Evolutionary conservation across 306 rosid genomes (phyloP), one percentile per base, ranked within the genome.

Genomic region (Corylus americana): DNA sequence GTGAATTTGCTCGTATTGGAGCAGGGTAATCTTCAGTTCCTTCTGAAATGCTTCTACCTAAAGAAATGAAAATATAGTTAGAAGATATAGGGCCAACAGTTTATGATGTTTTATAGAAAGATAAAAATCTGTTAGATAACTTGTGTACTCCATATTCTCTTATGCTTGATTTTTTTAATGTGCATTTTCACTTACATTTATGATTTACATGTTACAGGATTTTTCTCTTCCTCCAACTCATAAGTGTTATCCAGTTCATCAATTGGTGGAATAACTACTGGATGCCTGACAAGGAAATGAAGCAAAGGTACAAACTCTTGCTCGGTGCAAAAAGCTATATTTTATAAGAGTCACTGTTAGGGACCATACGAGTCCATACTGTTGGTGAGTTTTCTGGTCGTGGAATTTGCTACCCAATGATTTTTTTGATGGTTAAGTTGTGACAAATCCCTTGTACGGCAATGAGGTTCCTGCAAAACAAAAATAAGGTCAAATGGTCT

Each of bases 181-280:
- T 66, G 48, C 18, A 68, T 4, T 55, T 70, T 31, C 66, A 55
- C 49, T 57, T 20, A 61, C 81, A 66, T 71, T 44, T 72, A 29
- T 76, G 67, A 61, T 72, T 84, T 59, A 27, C 47, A 67, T 66
- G 77, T 55, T 44, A 59, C 76, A 89, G 92, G 81, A 76, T 86
- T 73, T 89, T 89, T 84, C 90, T 89, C 16, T 39, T 84, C 63
- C 90, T 89, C 77, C 96, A 92, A 83, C 91, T 92, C 61, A 80
- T 90, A 76, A 94, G 98, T 81, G 89, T 94, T 27, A 85, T 90
- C 68, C 98, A 92, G 81, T 92, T 92, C 57, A 94, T 94, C 79
- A 83, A 76, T 59, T 94, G 94, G 97, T 92, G 97, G 98, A 94
- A 89, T 70, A 89, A 94, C 62, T 92, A 84, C 79, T 92, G 98